phyloP scores from a whole-genome alignment of 176 grass and related monocot genomes.

The Raddia distichophylla region DNA sequence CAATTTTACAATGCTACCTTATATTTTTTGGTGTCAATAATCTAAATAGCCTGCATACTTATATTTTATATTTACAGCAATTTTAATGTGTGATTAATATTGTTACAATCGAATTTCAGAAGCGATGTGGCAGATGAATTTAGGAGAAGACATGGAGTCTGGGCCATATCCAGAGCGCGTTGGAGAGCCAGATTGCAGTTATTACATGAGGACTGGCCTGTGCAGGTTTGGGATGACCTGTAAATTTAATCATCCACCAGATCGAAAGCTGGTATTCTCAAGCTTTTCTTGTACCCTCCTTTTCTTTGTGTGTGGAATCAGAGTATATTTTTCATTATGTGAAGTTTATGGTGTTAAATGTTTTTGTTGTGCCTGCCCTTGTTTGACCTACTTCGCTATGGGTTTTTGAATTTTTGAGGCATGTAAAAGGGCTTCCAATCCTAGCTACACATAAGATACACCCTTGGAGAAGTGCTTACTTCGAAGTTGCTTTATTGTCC shows the following conservation, averaged over 20 bases:
- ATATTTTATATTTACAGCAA: not conserved
- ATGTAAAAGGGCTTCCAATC: conserved; percentile 1
- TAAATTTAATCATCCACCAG: conserved; percentile 89
- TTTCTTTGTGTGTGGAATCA: conserved; percentile 12
- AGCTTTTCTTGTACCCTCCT: conserved; percentile 11
- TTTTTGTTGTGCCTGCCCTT: not conserved
- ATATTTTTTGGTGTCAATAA: not conserved
- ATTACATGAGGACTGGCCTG: conserved; percentile 85
- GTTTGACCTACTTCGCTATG: conserved; percentile 6
- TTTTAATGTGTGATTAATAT: conserved; percentile 14
- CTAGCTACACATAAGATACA: not conserved
- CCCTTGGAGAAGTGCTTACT: not conserved
- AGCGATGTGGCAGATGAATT: conserved; percentile 69
- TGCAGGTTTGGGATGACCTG: conserved; percentile 95
- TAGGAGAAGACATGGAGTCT: conserved; percentile 62
- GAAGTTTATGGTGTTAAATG: not conserved
- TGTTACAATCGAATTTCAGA: conserved; percentile 57
- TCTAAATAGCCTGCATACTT: not conserved
- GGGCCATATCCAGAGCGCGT: conserved; percentile 75
- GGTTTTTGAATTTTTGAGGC: conserved; percentile 1
- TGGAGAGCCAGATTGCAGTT: conserved; percentile 82
- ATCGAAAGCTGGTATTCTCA: conserved; percentile 65
- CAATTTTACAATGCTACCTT: not conserved
- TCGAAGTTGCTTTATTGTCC: conserved; percentile 3
- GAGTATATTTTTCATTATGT: not conserved